A percentile compares a stretch with the other conserved stretches of the same genome.
phyloP scores from a whole-genome alignment of 768 basidiomycete species.

The Phylloporus sp. region DNA sequence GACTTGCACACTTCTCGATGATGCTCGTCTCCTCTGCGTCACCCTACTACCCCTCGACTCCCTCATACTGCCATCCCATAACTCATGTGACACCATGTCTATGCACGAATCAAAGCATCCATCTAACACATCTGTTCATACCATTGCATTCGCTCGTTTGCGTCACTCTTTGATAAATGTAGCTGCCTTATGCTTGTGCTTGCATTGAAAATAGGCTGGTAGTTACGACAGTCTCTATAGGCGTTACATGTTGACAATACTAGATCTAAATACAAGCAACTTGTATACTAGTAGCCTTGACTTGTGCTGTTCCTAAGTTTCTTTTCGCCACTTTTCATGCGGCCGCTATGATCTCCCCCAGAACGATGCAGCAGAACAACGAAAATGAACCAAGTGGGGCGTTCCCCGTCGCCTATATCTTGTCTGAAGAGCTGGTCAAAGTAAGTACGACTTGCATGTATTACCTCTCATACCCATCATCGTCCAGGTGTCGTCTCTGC shows the following conservation, averaged over 20 bases:
- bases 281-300: too few relatives aligned
- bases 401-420: slow-evolving; percentile 43
- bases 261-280: too few relatives aligned
- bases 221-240: too few relatives aligned
- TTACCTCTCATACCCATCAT: background rate
- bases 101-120: background rate
- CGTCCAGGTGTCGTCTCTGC: slow-evolving; percentile 44
- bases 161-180: background rate
- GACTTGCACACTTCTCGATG: slow-evolving; percentile 8
- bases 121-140: slow-evolving; percentile 7
- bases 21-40: slow-evolving; percentile 1
- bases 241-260: too few relatives aligned
- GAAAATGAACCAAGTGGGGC: background rate
- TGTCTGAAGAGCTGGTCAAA: slow-evolving; percentile 56
- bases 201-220: background rate
- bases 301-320: too few relatives aligned
- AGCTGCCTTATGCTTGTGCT: background rate
- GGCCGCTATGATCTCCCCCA: too few relatives aligned
- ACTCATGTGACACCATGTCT: slow-evolving; percentile 10
- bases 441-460: slow-evolving; percentile 24
- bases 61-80: background rate
- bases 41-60: background rate
- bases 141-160: slow-evolving; percentile 9
- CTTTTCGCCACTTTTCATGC: too few relatives aligned
- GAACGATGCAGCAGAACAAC: slow-evolving; percentile 13